A percentile compares a stretch with the other conserved stretches of the same genome.
phyloP scores from a whole-genome alignment of 192 early-diverging fungal genomes.

The Backusella parvicylindrica region DNA sequence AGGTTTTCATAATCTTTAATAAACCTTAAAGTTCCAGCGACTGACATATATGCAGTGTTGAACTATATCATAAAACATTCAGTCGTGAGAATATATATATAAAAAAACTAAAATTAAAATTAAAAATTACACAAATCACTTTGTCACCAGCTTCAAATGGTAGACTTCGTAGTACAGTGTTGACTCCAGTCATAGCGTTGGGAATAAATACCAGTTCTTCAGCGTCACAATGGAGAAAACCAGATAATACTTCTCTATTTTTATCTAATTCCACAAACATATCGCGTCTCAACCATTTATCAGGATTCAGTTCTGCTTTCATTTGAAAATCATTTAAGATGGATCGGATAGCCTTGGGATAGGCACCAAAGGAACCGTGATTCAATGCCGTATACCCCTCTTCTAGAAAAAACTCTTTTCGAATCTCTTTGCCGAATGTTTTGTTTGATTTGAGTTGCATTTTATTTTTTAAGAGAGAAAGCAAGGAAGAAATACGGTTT shows the following conservation, averaged over 20 bases:
- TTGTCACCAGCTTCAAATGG: conserved; percentile 40
- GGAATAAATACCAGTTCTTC: conserved; percentile 53
- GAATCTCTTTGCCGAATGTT: conserved; percentile 40
- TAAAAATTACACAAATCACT: conserved; percentile 17
- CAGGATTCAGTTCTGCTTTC: conserved; percentile 38
- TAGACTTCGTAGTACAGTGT: conserved; percentile 47
- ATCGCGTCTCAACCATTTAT: conserved; percentile 47
- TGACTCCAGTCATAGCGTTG: conserved; percentile 55
- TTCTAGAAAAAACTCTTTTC: conserved; percentile 47
- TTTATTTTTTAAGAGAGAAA: neutral
- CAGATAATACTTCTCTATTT: conserved; percentile 33
- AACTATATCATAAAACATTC: conserved; percentile 18
- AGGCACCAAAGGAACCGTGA: conserved; percentile 61
- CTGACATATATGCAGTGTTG: conserved; percentile 51
- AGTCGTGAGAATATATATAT: neutral
- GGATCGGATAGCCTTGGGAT: conserved; percentile 22
- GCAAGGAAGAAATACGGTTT: neutral
- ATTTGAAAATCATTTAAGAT: conserved; percentile 13
- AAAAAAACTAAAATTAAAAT: no score
- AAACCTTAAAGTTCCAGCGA: conserved; percentile 43
- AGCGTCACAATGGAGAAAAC: conserved; percentile 45
- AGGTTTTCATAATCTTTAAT: conserved; percentile 39
- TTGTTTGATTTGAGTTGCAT: neutral
- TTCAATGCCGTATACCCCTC: conserved; percentile 49
- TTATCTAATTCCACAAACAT: conserved; percentile 26